phyloP scores from a whole-genome alignment of 179 eudicot species.

The Vitellaria paradoxa region DNA sequence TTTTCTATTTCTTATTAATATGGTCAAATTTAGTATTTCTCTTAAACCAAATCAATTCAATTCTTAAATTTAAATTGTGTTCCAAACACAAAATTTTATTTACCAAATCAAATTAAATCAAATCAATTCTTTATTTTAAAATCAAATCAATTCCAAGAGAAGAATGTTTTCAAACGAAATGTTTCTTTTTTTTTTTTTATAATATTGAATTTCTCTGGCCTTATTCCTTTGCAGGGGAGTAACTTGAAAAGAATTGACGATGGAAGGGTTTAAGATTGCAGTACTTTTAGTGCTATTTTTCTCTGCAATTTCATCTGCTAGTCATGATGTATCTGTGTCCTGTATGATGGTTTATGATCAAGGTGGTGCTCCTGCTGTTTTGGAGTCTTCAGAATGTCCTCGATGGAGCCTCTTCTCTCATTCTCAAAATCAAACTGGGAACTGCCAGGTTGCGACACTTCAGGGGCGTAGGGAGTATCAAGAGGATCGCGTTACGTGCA shows the following conservation, averaged over 20 bases:
- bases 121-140: too few relatives aligned
- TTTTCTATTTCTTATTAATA: too few relatives aligned
- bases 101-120: too few relatives aligned
- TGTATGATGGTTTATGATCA: conserved; percentile 57
- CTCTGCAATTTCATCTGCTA: conserved; percentile 8
- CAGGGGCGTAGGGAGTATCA: conserved; percentile 65
- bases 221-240: conserved; percentile 1
- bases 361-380: conserved; percentile 77
- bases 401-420: conserved; percentile 48
- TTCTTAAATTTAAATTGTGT: too few relatives aligned
- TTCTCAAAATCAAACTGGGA: conserved; percentile 17
- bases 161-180: too few relatives aligned
- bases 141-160: too few relatives aligned
- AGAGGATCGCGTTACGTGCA: conserved; percentile 68
- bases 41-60: too few relatives aligned
- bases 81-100: too few relatives aligned
- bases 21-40: too few relatives aligned
- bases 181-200: neutral
- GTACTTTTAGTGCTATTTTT: conserved; percentile 8
- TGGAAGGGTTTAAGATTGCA: conserved; percentile 2
- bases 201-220: neutral
- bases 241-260: neutral
- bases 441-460: conserved; percentile 52
- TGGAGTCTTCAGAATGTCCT: conserved; percentile 53
- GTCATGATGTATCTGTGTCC: conserved; percentile 27